Evolutionary conservation across 202 grass and related monocot genomes (phyloP), one percentile per base, ranked within the genome.

Genomic region (Alloteropsis angusta): DNA sequence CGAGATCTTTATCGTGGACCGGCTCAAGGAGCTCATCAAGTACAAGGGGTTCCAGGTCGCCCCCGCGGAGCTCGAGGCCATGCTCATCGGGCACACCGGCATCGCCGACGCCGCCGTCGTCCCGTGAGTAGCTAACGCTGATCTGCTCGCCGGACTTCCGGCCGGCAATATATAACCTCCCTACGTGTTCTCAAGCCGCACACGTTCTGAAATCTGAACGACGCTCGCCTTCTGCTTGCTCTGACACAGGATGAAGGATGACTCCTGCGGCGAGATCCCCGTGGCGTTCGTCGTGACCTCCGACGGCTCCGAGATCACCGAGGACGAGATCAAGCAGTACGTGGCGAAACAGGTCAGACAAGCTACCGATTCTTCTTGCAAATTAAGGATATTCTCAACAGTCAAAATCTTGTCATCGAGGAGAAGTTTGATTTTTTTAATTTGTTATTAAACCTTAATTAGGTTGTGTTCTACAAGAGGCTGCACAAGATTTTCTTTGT

Each of bases 1-100:
- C 58, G 84, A 87, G 22, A 85, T 91, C 85, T 87, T 88, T 77
- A 88, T 91, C 50, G 85, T 88, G 7, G 89, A 91, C 63, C 34
- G 85, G 35, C 89, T 91, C 42, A 91, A 91, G 82, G 89, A 91
- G 82, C 82, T 91, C 77, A 91, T 91, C 89, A 91, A 91, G 72
- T 88, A 88, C 85, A 91, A 88, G 72, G 85, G 89, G 3, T 91
- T 82, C 85, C 89, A 91, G 43, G 85, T 91, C 1, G 89, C 89
- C 16, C 89, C 89, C 17, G 85, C 89, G 0, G 85, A 91, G 74
- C 89, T 91, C 23, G 89, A 91, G 69, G 85, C 89, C 59, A 84
- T 88, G 85, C 89, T 91, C 85, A 87, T 91, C 55, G 67, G 82
- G 1, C 82, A 91, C 74, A 4, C 77, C 18, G 25, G 18, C 52